Evolutionary conservation across 2,329 filamentous ascomycete genomes (phyloP), one percentile per base, ranked within the genome.

Genomic region (Talaromyces marneffei): DNA sequence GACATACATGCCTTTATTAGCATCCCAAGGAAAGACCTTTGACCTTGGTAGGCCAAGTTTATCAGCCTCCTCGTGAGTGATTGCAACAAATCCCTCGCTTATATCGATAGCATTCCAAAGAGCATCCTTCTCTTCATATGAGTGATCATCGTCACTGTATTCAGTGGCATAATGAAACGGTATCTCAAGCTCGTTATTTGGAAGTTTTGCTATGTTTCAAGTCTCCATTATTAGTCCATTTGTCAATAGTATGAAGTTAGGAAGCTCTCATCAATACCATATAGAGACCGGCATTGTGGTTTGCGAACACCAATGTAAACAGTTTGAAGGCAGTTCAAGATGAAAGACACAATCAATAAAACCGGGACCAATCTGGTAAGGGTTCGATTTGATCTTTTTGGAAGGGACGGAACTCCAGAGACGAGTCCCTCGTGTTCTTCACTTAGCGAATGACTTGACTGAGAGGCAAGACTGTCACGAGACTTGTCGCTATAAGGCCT

Each of bases 41-140:
- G 56, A 59, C 9, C 56, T 25, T 40, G 56, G 56, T 7, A 46
- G n/a, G 35, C 56, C 56, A 23, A 59, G 56, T 14, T 16, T 46
- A 7, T 59, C 56, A n/a, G 56, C 42, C 6, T 59, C 56, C 8
- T 59, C 56, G 35, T 59, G 29, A 16, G 56, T 37, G 25, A 59
- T 59, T 27, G 56, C 56, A n/a, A 59, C 40, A 16, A 52, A 59
- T 10, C 56, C 56, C 6, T 59, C 56, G 10, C 56, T 59, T 6
- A 59, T 46, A 59, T 59, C 56, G 10, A 59, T 59, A 8, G 56
- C 56, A 40, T 59, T 59, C 56, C 56, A 59, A 6, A 59, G 20
- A 50, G 56, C 56, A 23, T 59, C 56, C 29, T 59, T 59, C 16
- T 59, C 56, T 23, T 59, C 56, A 29, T 37, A 40, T 3, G 56